Evolutionary conservation across 1,284 basidiomycete species (phyloP).

Genomic region (Irpex rosettiformis): DNA sequence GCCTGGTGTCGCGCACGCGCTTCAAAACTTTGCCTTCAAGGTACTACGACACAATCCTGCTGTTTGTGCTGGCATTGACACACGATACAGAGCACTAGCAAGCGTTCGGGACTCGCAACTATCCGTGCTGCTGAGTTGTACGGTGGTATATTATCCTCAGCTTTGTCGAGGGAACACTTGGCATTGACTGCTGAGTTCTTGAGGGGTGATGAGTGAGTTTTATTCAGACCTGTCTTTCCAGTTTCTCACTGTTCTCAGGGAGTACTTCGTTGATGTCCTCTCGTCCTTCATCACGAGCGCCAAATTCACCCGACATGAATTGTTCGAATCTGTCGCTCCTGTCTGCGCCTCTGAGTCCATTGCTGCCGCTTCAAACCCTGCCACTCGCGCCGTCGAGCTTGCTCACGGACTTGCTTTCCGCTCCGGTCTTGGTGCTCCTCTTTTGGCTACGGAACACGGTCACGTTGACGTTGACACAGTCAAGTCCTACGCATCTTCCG

Average conservation of each 20-base stretch:
- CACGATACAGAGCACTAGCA: constrained; percentile 65
- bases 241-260: constrained; percentile 40
- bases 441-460: constrained; percentile 75
- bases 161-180: constrained; percentile 87
- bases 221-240: constrained; percentile 2
- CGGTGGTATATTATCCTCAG: constrained; percentile 89
- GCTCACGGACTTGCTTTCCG: constrained; percentile 92
- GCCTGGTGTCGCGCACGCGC: constrained; percentile 84
- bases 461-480: constrained; percentile 67
- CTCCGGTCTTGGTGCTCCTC: constrained; percentile 82
- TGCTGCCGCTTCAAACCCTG: constrained; percentile 60
- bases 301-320: constrained; percentile 85
- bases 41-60: constrained; percentile 36
- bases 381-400: constrained; percentile 70
- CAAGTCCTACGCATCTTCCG: constrained; percentile 67
- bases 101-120: constrained; percentile 87
- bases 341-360: constrained; percentile 68
- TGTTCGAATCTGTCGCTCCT: constrained; percentile 82
- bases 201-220: constrained; percentile 91
- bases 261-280: constrained; percentile 85
- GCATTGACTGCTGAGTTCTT: constrained; percentile 90
- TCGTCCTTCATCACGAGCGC: constrained; percentile 80
- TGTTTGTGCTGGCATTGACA: background rate
- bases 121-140: constrained; percentile 93
- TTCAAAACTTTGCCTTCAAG: constrained; percentile 98